Percentiles rank a stretch among this genome's conserved stretches.
These are phyloP conservation scores for Botryosphaeria dothidea DNA, from an alignment of 2,329 filamentous ascomycete genomes.

Conservation along the genomic window DNA sequence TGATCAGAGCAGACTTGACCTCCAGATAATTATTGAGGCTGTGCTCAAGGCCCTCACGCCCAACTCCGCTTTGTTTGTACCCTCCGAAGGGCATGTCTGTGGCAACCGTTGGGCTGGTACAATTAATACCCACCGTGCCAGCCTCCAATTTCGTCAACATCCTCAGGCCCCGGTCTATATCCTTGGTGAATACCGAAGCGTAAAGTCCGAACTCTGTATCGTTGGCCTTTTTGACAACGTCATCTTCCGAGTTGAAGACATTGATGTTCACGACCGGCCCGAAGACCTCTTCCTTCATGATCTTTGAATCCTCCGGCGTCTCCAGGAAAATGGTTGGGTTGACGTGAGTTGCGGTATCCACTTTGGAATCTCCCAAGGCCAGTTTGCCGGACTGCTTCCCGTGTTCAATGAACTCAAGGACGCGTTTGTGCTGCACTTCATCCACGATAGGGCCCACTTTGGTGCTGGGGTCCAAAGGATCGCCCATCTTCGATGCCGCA, in stretches of 20 bases:
- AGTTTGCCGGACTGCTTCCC: constrained; percentile 43
- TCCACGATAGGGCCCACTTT: constrained; percentile 31
- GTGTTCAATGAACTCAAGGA: constrained; percentile 29
- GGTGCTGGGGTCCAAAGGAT: constrained; percentile 25
- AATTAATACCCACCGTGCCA: constrained; percentile 44
- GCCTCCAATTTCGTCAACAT: constrained; percentile 43
- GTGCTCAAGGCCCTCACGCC: constrained; percentile 35
- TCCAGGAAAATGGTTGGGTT: constrained; percentile 49
- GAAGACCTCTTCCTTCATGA: constrained; percentile 41
- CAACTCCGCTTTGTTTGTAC: constrained; percentile 39
- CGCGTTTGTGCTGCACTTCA: constrained; percentile 26
- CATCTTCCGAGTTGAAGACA: constrained; percentile 37
- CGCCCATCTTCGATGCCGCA: constrained; percentile 23
- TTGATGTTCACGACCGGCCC: constrained; percentile 41
- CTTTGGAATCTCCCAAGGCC: constrained; percentile 33
- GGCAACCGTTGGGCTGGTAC: constrained; percentile 34
- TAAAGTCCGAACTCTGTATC: constrained; percentile 42
- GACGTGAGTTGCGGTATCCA: constrained; percentile 30
- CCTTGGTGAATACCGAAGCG: constrained; percentile 39
- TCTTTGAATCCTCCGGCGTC: constrained; percentile 41
- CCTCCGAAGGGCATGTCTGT: constrained; percentile 45
- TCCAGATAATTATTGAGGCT: constrained; percentile 37
- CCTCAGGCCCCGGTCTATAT: constrained; percentile 38
- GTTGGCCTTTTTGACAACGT: constrained; percentile 38
- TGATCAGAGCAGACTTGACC: constrained; percentile 37